Percentiles rank a stretch among this genome's conserved stretches.
These are phyloP conservation scores for Cucurbita moschata DNA, from an alignment of 306 rosid genomes.

Conservation along the genomic window DNA sequence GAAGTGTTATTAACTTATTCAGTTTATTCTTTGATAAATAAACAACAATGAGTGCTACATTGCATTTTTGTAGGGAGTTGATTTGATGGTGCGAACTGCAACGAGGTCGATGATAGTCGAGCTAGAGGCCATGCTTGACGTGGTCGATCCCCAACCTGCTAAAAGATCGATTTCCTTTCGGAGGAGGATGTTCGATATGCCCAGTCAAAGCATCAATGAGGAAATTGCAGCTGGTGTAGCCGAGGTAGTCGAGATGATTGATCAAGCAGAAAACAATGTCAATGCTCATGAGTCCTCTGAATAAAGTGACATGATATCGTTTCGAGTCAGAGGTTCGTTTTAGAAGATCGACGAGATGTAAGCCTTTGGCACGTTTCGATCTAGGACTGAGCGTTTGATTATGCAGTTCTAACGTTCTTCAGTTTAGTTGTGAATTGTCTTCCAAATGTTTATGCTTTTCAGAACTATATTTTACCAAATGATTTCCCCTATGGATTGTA, in stretches of 20 bases:
- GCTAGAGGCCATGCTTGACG: conserved; percentile 89
- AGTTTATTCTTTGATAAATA: not conserved
- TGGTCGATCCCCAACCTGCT: conserved; percentile 69
- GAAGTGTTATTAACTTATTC: not conserved
- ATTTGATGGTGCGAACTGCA: conserved; percentile 55
- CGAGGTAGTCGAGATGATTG: conserved; percentile 66
- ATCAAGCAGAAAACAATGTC: conserved; percentile 40
- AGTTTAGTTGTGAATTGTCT: not conserved
- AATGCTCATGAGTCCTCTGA: conserved; percentile 24
- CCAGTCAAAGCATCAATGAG: conserved; percentile 49
- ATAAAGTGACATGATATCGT: conserved; percentile 3
- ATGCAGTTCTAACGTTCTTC: not conserved
- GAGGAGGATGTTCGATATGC: conserved; percentile 82
- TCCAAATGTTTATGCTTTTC: not conserved
- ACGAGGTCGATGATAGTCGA: conserved; percentile 78
- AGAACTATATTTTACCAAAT: too few species aligned
- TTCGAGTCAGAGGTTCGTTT: not conserved
- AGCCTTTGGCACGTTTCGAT: not conserved
- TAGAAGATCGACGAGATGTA: not conserved
- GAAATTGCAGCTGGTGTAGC: conserved; percentile 85
- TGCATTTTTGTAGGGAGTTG: conserved; percentile 38
- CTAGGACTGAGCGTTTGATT: not conserved
- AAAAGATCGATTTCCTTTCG: conserved; percentile 53
- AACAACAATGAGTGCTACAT: too few species aligned
- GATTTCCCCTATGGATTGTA: too few species aligned